Evolutionary conservation across 768 basidiomycete species (phyloP).

Genomic region (Hebeloma cylindrosporum): DNA sequence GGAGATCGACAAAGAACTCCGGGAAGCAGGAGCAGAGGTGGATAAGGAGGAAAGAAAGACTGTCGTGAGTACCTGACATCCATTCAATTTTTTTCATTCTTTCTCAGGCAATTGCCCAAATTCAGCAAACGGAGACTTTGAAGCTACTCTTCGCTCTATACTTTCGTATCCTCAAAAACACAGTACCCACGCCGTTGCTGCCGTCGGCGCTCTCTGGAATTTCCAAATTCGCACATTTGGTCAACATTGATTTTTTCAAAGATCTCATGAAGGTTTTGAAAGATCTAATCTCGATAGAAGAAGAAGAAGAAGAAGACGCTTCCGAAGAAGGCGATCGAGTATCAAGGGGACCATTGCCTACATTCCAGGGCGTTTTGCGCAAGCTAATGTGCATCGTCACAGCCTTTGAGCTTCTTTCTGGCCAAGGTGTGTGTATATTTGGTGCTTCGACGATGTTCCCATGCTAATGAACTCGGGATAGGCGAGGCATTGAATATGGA

Average conservation of each 20-base stretch:
- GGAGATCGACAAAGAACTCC: constrained; percentile 88
- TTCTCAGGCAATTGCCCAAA: constrained; percentile 6
- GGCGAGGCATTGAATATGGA: constrained; percentile 98
- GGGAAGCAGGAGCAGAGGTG: constrained; percentile 91
- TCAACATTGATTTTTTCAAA: constrained; percentile 98
- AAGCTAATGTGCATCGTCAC: constrained; percentile 87
- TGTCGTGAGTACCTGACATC: constrained; percentile 54
- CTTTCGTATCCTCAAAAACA: constrained; percentile 91
- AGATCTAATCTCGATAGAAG: constrained; percentile 62
- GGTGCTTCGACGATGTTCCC: constrained; percentile 6
- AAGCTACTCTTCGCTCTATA: constrained; percentile 97
- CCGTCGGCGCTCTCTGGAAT: constrained; percentile 90
- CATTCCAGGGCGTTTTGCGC: constrained; percentile 45
- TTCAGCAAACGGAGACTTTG: constrained; percentile 94
- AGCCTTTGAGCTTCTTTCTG: constrained; percentile 95
- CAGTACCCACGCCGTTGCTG: constrained; percentile 73
- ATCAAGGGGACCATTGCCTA: constrained; percentile 13
- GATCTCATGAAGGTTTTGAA: constrained; percentile 89
- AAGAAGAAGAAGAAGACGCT: constrained; percentile 41
- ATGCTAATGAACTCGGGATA: constrained; percentile 31
- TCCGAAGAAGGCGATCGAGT: constrained; percentile 17
- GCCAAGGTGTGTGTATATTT: constrained; percentile 68
- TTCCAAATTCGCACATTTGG: constrained; percentile 90
- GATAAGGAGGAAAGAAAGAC: constrained; percentile 86
- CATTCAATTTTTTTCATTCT: constrained; percentile 8